Conservation (phyloP, 164 flowering plant genomes). For the Magnolia changhungtana region DNA sequence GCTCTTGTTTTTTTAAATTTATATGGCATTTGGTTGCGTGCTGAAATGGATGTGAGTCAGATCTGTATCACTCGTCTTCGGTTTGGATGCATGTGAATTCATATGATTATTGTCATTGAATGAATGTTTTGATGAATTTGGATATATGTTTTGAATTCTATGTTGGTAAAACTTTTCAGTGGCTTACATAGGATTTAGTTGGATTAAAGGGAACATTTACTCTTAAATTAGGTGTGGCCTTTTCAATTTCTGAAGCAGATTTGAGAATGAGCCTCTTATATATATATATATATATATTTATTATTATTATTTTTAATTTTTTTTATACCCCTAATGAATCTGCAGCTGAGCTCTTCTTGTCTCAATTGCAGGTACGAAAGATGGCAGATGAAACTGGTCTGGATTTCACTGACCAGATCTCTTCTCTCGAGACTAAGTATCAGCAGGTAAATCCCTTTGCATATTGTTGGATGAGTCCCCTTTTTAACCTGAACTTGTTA, state of each 20-base stretch:
- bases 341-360: not conserved
- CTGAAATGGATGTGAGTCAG: not conserved
- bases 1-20: not conserved
- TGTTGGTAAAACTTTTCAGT: not conserved
- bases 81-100: not conserved
- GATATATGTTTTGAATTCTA: too few relatives aligned
- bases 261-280: not conserved
- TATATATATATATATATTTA: not conserved
- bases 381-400: conserved; percentile 92
- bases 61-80: not conserved
- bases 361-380: conserved; percentile 56
- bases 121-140: too few relatives aligned
- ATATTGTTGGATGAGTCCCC: too few relatives aligned
- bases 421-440: conserved; percentile 68
- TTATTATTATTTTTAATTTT: too few relatives aligned
- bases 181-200: not conserved
- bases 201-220: not conserved
- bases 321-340: not conserved
- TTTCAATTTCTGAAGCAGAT: not conserved
- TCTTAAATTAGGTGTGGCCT: too few relatives aligned
- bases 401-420: conserved; percentile 85
- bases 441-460: conserved; percentile 45
- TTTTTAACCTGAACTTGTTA: too few relatives aligned
- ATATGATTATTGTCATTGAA: not conserved
- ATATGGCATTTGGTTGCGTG: too few relatives aligned